Evolutionary conservation across 768 basidiomycete genomes (phyloP).

Genomic region (Hygrocybe coccinea): DNA sequence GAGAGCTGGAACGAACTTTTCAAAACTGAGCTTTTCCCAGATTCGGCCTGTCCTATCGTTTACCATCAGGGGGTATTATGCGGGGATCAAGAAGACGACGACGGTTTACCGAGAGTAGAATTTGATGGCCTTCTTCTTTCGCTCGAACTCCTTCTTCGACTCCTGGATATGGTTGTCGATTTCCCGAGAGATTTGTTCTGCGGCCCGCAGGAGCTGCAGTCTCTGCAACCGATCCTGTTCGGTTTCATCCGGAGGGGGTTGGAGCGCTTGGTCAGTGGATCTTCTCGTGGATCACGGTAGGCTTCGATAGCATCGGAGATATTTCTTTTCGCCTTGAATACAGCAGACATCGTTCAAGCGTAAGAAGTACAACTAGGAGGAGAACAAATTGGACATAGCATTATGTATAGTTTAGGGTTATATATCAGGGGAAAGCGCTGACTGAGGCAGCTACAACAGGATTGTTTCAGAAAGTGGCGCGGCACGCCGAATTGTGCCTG

Average conservation of each 20-base stretch:
- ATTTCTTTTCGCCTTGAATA: neutral
- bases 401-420: too few relatives aligned
- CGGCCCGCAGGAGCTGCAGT: constrained; percentile 36
- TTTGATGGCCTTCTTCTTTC: constrained; percentile 47
- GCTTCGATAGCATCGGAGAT: neutral
- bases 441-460: too few relatives aligned
- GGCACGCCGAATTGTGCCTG: too few relatives aligned
- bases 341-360: neutral
- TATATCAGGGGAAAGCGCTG: too few relatives aligned
- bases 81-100: neutral
- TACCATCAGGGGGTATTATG: neutral
- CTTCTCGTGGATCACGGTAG: constrained; percentile 11
- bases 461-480: too few relatives aligned
- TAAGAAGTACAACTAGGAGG: neutral
- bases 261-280: constrained; percentile 27
- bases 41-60: constrained; percentile 52
- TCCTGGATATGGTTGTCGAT: constrained; percentile 48
- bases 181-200: constrained; percentile 39
- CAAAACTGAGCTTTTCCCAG: constrained; percentile 53
- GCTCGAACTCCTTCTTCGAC: constrained; percentile 43
- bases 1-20: constrained; percentile 34
- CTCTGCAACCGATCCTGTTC: constrained; percentile 32
- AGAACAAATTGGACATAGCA: neutral
- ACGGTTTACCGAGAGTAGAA: constrained; percentile 48
- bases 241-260: constrained; percentile 27